Evolutionary conservation across 257 asterid genomes (phyloP), one percentile per base, ranked within the genome.

Genomic region (Linderniella brevidens): DNA sequence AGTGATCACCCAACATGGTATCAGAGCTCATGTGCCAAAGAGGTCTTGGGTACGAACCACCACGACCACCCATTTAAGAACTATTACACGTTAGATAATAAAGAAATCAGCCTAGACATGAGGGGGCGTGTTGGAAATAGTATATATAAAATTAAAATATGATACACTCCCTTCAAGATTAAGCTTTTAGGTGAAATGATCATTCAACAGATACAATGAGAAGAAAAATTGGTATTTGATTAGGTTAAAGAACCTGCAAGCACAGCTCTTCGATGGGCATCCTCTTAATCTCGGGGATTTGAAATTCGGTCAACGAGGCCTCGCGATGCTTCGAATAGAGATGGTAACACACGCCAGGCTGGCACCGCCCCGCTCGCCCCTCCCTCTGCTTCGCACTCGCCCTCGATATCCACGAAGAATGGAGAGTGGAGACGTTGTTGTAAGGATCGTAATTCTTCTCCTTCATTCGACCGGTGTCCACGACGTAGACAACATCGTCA

Each of bases 351-450:
- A 75, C 62, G 38, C 98, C 98, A 5, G 96, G 75, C 48, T 74
- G 98, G 72, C 98, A 88, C 46, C 98, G 68, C 51, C 98, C 98
- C 3, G 98, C 93, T 19, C 98, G 96, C 8, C 98, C 98, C 69
- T 82, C 87, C 52, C 98, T 66, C 58, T 88, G 98, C 70, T 71
- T 88, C 5, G 85, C 92, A 60, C 83, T 88, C 39, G 98, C 98
- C 75, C 79, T 88, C 8, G 98, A 88, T 64, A 84, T 52, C 98
- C 98, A 88, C 54, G 92, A 76, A 53, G 96, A 76, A 35, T 77
- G 87, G 58, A 88, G 94, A 54, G 94, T 88, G 1, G 96, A 78
- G 13, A 88, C 93, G 64, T 88, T 81, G 58, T 60, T 72, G 60
- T 78, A 74, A 0, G 98, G 98, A 57, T 90, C 98, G 16, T 85